Percentiles rank a stretch among this genome's conserved stretches.
Conservation (phyloP, 768 basidiomycete genomes). For the Kwoniella pini region DNA sequence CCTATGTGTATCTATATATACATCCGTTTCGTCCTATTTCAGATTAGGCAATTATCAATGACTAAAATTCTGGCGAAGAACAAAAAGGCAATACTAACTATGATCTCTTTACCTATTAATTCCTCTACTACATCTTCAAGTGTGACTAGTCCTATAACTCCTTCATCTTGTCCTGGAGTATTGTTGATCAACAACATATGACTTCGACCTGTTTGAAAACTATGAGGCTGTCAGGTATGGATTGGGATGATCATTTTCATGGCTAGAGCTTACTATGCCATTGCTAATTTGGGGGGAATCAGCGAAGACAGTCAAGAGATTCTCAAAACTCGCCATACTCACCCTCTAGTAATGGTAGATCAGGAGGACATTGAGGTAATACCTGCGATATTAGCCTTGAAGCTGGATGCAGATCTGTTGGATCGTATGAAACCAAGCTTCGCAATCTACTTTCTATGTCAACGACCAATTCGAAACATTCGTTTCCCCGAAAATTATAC, state of each 20-base stretch:
- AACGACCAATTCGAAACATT: background rate
- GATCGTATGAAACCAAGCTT: conserved; percentile 45
- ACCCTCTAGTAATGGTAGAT: conserved; percentile 41
- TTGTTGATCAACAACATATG: conserved; percentile 46
- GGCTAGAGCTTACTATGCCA: conserved; percentile 36
- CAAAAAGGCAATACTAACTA: conserved; percentile 25
- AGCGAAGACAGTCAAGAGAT: background rate
- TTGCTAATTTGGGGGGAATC: no score
- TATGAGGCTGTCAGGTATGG: conserved; percentile 8
- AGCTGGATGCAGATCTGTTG: conserved; percentile 36
- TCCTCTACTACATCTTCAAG: conserved; percentile 52
- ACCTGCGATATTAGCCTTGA: conserved; percentile 35
- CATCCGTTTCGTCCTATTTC: conserved; percentile 45
- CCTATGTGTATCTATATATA: conserved; percentile 48
- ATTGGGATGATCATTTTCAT: no score
- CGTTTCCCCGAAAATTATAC: background rate
- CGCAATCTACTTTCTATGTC: conserved; percentile 25
- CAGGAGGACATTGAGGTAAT: conserved; percentile 46
- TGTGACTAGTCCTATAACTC: conserved; percentile 43
- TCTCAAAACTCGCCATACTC: conserved; percentile 3
- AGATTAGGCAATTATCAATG: no score
- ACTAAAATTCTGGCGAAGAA: background rate
- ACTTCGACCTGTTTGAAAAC: conserved; percentile 49
- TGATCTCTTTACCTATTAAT: conserved; percentile 47
- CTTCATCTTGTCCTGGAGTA: conserved; percentile 32